Percentiles rank a stretch among this genome's conserved stretches.
These are phyloP conservation scores for Pestalotiopsis sp. DNA, from an alignment of 2,329 filamentous ascomycete genomes.

Conservation along the genomic window DNA sequence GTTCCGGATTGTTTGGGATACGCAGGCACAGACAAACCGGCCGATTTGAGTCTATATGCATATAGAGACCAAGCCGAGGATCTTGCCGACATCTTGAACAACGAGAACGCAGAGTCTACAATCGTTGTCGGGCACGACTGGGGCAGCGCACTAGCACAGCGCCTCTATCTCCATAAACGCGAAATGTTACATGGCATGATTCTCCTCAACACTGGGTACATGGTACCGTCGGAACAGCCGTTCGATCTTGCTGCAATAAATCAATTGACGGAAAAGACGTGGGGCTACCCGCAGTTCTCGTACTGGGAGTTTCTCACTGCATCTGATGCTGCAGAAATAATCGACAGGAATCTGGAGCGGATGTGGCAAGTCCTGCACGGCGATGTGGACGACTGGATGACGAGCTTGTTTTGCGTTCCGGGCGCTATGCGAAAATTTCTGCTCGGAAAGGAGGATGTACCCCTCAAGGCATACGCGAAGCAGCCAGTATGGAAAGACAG, in stretches of 20 bases:
- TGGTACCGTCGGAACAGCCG: not conserved
- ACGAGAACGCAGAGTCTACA: not conserved
- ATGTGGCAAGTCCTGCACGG: constrained; percentile 13
- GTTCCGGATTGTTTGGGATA: not conserved
- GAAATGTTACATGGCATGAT: not conserved
- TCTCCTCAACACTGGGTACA: not conserved
- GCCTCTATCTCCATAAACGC: not conserved
- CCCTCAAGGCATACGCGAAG: constrained; percentile 36
- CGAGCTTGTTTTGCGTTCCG: constrained; percentile 9
- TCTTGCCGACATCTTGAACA: not conserved
- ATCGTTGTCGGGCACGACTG: not conserved
- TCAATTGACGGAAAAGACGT: not conserved
- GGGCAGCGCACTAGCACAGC: not conserved
- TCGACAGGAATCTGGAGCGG: constrained; percentile 8
- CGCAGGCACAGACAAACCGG: not conserved
- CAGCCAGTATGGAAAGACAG: constrained; percentile 15
- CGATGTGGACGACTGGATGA: constrained; percentile 6
- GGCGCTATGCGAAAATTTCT: constrained; percentile 21
- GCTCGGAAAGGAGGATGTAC: constrained; percentile 21
- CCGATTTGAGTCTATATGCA: not conserved
- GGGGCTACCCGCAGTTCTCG: constrained; percentile 12
- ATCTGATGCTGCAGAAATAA: constrained; percentile 5
- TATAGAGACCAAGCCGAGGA: not conserved
- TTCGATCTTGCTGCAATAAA: constrained; percentile 10
- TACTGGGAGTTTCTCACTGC: constrained; percentile 14